Conservation (phyloP, 805 yeast genomes). For the Starmera caribaea region DNA sequence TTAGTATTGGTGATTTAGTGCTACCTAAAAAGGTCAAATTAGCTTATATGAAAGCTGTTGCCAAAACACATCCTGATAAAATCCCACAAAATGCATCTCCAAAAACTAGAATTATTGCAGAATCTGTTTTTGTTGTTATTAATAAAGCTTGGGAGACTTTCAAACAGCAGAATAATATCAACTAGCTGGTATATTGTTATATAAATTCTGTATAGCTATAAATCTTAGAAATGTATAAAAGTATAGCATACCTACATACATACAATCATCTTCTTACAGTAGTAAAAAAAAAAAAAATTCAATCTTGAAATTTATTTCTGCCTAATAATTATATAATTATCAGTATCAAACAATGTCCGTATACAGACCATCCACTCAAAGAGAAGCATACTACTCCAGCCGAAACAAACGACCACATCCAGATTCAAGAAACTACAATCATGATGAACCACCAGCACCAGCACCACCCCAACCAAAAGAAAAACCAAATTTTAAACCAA, state of each 20-base stretch:
- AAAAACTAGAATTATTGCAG: conserved; percentile 77
- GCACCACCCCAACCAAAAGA: conserved; percentile 3
- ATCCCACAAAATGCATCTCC: conserved; percentile 45
- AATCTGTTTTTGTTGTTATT: conserved; percentile 71
- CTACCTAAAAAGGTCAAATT: conserved; percentile 85
- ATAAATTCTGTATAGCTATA: too few relatives aligned
- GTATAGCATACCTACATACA: too few relatives aligned
- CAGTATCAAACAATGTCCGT: neutral
- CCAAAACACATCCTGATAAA: conserved; percentile 87
- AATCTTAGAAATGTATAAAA: too few relatives aligned
- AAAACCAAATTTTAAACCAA: conserved; percentile 28
- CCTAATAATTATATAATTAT: too few relatives aligned
- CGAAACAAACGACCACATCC: too few relatives aligned
- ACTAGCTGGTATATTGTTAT: conserved; percentile 4
- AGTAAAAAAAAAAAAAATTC: too few relatives aligned
- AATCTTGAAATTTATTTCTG: too few relatives aligned
- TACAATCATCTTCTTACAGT: too few relatives aligned
- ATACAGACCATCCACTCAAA: neutral
- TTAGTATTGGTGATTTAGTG: conserved; percentile 66
- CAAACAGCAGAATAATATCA: conserved; percentile 45
- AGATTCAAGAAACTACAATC: too few relatives aligned
- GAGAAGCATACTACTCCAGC: too few relatives aligned
- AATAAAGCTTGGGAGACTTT: conserved; percentile 89
- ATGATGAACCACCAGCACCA: neutral
- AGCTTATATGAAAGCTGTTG: conserved; percentile 80